Evolutionary conservation across 2,329 filamentous ascomycete genomes (phyloP), one percentile per base, ranked within the genome.

Genomic region (Xylariaceae sp.): DNA sequence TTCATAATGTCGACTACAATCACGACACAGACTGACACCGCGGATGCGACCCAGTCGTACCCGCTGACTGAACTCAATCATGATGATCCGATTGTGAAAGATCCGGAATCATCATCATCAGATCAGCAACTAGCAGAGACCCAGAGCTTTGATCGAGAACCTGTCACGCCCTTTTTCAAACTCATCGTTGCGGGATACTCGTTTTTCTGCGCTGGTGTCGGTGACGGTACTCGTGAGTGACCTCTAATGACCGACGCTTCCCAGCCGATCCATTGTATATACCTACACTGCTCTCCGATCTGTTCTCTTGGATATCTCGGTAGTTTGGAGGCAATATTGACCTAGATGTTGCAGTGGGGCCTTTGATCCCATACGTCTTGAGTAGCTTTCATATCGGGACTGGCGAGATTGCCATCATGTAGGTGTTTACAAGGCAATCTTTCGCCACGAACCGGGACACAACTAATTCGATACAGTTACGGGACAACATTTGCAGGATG

Each of bases 181-280:
- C 67, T 86, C 2, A 50, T 78, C 36, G 79, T 79, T 41, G 76
- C 79, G 2, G 78, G 77, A 0, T 79, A 85, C 57, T 83, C 81
- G 0, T 87, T 86, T 70, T 85, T 87, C 62, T 80, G 83, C 29
- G 81, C 84, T 0, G 84, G 84, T 0, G 73, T 81, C 45, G 87
- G 85, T 53, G 84, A 87, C 64, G 84, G 84, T 30, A 84, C 78
- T 55, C 70, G 56, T 58, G 32, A 52, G 56, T 49, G 21, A 41
- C 4, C 12, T 48, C 39, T n/a, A 10, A 1, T 12, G 22, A 32
- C 7, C 22, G 34, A 43, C 16, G n/a, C 4, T 26, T 10, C 21
- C 21, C 3, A 42, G 3, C 5, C 12, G 19, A 5, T 44, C 12
- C 13, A 34, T 34, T 15, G 32, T 34, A 29, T 43, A 26, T 21